phyloP scores from a whole-genome alignment of 768 basidiomycete species.

The Gloeopeniophorella convolvens region DNA sequence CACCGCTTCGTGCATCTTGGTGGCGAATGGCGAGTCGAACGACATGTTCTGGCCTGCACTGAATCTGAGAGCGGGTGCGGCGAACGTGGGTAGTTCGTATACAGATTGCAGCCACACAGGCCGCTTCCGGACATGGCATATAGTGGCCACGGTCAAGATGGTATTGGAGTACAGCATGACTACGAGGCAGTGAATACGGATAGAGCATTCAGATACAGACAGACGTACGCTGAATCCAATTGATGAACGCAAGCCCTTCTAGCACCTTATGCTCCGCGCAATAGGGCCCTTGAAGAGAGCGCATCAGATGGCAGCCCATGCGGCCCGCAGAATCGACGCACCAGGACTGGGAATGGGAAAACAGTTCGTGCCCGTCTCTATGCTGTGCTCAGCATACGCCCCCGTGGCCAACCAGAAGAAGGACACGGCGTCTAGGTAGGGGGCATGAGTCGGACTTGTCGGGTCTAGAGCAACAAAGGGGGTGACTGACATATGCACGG shows the following conservation, averaged over 20 bases:
- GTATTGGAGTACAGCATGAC: conserved; percentile 18
- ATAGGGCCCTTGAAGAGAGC: not conserved
- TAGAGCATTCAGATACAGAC: not conserved
- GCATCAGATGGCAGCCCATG: not conserved
- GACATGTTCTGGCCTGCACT: not conserved
- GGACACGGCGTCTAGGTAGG: conserved; percentile 6
- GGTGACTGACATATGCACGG: conserved; percentile 7
- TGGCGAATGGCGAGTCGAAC: not conserved
- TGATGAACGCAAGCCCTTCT: conserved; percentile 8
- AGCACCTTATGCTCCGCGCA: conserved; percentile 3
- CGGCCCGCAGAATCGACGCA: not conserved
- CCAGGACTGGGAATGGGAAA: not conserved
- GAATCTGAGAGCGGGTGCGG: conserved; percentile 13
- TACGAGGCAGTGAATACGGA: not conserved
- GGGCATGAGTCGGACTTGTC: not conserved
- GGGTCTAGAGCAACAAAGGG: not conserved
- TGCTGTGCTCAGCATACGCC: not conserved
- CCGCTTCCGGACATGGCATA: conserved; percentile 14
- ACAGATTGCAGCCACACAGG: conserved; percentile 4
- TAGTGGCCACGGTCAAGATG: conserved; percentile 16
- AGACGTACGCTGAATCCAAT: conserved; percentile 15
- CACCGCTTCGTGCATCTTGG: conserved; percentile 1
- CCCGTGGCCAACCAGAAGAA: conserved; percentile 10
- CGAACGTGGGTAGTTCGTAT: conserved; percentile 9
- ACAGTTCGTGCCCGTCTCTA: not conserved